phyloP scores from a whole-genome alignment of 192 early-diverging fungal genomes.

The Coemansia sp. region DNA sequence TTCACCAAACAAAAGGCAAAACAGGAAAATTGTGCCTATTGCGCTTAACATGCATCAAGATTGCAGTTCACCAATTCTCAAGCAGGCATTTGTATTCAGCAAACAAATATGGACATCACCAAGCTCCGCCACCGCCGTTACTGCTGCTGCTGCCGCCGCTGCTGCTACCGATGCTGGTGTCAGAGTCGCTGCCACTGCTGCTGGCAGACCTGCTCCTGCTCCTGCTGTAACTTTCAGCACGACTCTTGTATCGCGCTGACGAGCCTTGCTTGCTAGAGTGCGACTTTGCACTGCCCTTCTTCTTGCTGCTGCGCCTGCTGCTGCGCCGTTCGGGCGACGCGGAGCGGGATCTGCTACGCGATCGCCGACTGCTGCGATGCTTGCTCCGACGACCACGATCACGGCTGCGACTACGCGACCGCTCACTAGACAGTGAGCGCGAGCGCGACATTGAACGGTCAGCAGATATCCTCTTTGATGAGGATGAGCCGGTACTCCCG shows the following conservation, averaged over 20 bases:
- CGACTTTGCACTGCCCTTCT: slow-evolving; percentile 3
- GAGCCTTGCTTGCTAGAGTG: slow-evolving; percentile 7
- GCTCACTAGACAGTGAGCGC: slow-evolving; percentile 19
- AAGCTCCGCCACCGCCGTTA: not conserved
- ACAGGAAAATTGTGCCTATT: too few species aligned
- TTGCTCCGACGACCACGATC: not conserved
- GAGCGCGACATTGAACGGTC: slow-evolving; percentile 17
- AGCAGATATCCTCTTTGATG: slow-evolving; percentile 9
- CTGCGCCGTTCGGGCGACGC: slow-evolving; percentile 15
- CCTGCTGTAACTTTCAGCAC: slow-evolving; percentile 6
- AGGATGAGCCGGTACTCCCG: not conserved
- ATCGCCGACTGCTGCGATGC: slow-evolving; percentile 16
- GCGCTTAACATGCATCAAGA: too few species aligned
- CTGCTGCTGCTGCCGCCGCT: slow-evolving; percentile 7
- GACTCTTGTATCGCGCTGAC: not conserved
- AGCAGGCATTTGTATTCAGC: too few species aligned
- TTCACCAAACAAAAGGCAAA: too few species aligned
- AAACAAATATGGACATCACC: not conserved
- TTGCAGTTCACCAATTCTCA: too few species aligned
- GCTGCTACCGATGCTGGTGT: slow-evolving; percentile 6
- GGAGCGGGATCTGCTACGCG: slow-evolving; percentile 24
- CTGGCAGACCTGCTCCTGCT: slow-evolving; percentile 8
- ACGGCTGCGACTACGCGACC: slow-evolving; percentile 4
- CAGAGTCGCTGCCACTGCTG: slow-evolving; percentile 19
- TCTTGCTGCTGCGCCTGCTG: slow-evolving; percentile 18